A percentile compares a stretch with the other conserved stretches of the same genome.
Conservation (phyloP, 192 early-diverging fungal genomes). For the Spinellus fusiger region DNA sequence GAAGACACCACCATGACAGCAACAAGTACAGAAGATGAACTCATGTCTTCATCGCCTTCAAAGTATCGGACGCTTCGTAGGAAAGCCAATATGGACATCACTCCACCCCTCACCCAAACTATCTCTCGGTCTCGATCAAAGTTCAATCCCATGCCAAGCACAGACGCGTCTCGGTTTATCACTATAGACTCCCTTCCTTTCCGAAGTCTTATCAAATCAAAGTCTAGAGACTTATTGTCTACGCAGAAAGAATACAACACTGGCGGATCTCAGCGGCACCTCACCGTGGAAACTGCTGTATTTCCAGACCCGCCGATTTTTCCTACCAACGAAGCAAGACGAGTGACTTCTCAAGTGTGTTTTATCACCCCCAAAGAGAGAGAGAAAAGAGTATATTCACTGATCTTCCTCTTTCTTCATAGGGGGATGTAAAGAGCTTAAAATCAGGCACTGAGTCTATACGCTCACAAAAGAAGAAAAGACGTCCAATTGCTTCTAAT, state of each 20-base stretch:
- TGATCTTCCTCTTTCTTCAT: neutral
- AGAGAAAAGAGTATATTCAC: neutral
- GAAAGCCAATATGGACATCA: neutral
- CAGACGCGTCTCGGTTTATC: slow-evolving; percentile 13
- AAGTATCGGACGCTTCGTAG: neutral
- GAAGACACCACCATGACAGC: neutral
- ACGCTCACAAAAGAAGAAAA: slow-evolving; percentile 21
- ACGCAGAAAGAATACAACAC: slow-evolving; percentile 1
- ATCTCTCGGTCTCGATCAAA: neutral
- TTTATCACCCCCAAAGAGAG: neutral
- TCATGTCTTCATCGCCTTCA: neutral
- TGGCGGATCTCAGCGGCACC: slow-evolving; percentile 8
- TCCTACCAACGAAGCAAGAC: slow-evolving; percentile 1
- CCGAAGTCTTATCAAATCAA: neutral
- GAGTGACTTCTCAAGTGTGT: neutral
- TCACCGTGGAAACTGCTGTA: slow-evolving; percentile 21
- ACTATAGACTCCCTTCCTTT: slow-evolving; percentile 3
- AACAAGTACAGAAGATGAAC: slow-evolving; percentile 2
- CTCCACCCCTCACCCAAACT: neutral
- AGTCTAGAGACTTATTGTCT: neutral
- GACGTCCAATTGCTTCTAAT: slow-evolving; percentile 10
- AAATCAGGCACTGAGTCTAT: slow-evolving; percentile 25
- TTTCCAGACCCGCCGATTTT: slow-evolving; percentile 17
- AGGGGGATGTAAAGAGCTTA: slow-evolving; percentile 18
- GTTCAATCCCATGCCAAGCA: slow-evolving; percentile 8